Evolutionary conservation across 2,329 filamentous ascomycete genomes (phyloP).

Genomic region (Thyridium curvatum): DNA sequence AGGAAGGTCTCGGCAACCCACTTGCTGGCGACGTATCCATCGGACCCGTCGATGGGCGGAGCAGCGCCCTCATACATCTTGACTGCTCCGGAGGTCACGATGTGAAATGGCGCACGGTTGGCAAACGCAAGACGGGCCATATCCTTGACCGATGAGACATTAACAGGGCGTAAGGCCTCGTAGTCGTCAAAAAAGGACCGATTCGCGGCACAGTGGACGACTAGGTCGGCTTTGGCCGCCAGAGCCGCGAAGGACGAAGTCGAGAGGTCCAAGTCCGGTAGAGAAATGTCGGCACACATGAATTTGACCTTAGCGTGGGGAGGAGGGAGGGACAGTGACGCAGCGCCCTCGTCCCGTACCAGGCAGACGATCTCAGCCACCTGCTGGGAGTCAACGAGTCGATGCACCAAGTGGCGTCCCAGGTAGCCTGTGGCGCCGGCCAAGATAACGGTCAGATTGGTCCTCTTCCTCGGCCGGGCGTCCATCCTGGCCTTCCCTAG

Average conservation of each 20-base stretch:
- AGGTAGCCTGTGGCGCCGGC: constrained; percentile 36
- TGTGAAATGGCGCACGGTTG: constrained; percentile 20
- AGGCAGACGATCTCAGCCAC: constrained; percentile 35
- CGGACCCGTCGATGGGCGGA: constrained; percentile 3
- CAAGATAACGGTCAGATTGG: constrained; percentile 17
- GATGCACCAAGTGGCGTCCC: constrained; percentile 25
- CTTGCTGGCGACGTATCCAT: constrained; percentile 23
- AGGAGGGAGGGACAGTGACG: constrained; percentile 3
- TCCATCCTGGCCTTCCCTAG: background rate
- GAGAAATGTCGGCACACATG: too few relatives aligned
- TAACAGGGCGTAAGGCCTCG: constrained; percentile 20
- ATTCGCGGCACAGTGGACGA: constrained; percentile 46
- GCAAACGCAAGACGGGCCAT: constrained; percentile 20
- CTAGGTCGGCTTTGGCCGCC: constrained; percentile 2
- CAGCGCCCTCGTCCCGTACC: constrained; percentile 14
- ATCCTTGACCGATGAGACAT: constrained; percentile 26
- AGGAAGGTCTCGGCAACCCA: constrained; percentile 16
- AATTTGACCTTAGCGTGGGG: too few relatives aligned
- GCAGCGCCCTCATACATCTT: constrained; percentile 2
- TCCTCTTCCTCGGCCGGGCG: background rate
- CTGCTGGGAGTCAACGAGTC: constrained; percentile 20
- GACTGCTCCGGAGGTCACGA: constrained; percentile 16
- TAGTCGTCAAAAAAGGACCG: constrained; percentile 30
- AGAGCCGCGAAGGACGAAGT: background rate
- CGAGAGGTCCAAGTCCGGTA: constrained; percentile 14